A percentile compares a stretch with the other conserved stretches of the same genome.
phyloP scores from a whole-genome alignment of 2,329 filamentous ascomycete genomes.

The Nothophoma quercina region DNA sequence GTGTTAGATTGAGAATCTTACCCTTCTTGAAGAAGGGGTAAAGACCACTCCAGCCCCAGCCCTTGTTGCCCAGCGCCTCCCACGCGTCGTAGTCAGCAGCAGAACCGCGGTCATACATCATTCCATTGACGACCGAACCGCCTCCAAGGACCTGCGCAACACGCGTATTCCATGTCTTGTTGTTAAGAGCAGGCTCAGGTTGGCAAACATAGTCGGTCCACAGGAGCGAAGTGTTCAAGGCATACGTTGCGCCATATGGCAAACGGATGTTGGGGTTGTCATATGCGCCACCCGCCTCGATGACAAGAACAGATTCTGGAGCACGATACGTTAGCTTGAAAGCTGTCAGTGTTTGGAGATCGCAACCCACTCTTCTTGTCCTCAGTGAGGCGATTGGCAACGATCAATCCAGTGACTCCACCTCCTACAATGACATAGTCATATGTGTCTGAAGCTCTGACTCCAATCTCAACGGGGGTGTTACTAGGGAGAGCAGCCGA shows the following conservation, averaged over 20 bases:
- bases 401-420: conserved; percentile 36
- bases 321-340: conserved; percentile 7
- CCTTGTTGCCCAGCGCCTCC: conserved; percentile 65
- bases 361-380: conserved; percentile 21
- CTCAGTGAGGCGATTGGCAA: conserved; percentile 35
- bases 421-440: conserved; percentile 41
- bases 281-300: conserved; percentile 35
- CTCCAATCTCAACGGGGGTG: neutral
- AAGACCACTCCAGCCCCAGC: conserved; percentile 65
- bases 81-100: conserved; percentile 60
- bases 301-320: conserved; percentile 35
- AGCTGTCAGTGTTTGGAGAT: neutral
- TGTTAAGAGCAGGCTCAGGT: conserved; percentile 29
- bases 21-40: conserved; percentile 42
- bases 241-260: conserved; percentile 32
- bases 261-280: conserved; percentile 34
- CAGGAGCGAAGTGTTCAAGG: conserved; percentile 28
- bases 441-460: conserved; percentile 23
- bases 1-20: neutral
- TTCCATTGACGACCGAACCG: conserved; percentile 43
- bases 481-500: conserved; percentile 21
- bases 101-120: conserved; percentile 48
- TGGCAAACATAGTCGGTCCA: conserved; percentile 29
- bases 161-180: conserved; percentile 24
- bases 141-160: conserved; percentile 35